Evolutionary conservation across 768 basidiomycete genomes (phyloP).

Genomic region (Panellus pusillus): DNA sequence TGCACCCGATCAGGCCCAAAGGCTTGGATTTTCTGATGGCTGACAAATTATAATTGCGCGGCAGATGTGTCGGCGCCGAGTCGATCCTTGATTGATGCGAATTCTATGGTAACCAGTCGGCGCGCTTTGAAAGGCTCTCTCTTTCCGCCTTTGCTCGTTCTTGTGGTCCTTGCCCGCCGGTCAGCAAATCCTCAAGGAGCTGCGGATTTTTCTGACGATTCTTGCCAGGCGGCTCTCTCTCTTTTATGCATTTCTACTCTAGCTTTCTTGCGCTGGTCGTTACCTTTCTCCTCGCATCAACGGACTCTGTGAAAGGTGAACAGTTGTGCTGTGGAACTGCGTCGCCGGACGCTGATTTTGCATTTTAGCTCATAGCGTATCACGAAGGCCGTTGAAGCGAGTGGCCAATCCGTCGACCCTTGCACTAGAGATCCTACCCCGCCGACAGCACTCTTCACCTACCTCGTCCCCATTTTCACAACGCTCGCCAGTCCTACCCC

Average conservation of each 20-base stretch:
- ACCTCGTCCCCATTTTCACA: conserved; percentile 29
- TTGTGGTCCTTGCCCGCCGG: conserved; percentile 1
- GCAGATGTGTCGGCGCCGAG: too few species aligned
- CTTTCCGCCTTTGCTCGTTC: too few species aligned
- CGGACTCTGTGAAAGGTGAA: conserved; percentile 33
- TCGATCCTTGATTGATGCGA: too few species aligned
- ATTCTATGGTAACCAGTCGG: too few species aligned
- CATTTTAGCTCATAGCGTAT: conserved; percentile 46
- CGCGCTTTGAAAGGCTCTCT: too few species aligned
- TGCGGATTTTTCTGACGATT: not conserved
- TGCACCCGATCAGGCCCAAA: too few species aligned
- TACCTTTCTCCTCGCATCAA: conserved; percentile 36
- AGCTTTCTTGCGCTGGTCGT: conserved; percentile 47
- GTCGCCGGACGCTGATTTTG: conserved; percentile 3
- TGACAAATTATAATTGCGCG: too few species aligned
- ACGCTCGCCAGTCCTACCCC: conserved; percentile 32
- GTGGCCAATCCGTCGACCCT: conserved; percentile 50
- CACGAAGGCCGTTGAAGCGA: conserved; percentile 48
- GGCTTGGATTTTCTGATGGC: too few species aligned
- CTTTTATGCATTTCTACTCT: conserved; percentile 35
- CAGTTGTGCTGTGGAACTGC: not conserved
- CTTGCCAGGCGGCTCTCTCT: conserved; percentile 19
- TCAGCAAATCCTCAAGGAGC: too few species aligned
- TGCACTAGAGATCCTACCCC: conserved; percentile 59
- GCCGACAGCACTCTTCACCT: conserved; percentile 28